Percentiles rank a stretch among this genome's conserved stretches.
These are phyloP conservation scores for Leishmania tarentolae DNA, from an alignment of 208 protist genomes.

Conservation along the genomic window DNA sequence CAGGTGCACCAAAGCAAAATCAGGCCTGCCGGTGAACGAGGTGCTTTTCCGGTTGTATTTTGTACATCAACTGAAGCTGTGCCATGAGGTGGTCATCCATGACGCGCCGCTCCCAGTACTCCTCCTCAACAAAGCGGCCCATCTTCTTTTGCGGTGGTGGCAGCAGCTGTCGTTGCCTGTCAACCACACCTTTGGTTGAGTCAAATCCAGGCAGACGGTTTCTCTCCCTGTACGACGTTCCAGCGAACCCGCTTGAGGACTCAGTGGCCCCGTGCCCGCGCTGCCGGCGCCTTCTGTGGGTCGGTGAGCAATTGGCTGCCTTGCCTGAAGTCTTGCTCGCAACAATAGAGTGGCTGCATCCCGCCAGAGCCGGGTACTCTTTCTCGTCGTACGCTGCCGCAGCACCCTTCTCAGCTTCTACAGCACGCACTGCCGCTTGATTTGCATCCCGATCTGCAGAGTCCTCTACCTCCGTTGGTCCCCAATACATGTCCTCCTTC, in stretches of 20 bases:
- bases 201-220: not conserved
- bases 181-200: not conserved
- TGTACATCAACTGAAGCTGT: constrained; percentile 32
- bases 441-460: not conserved
- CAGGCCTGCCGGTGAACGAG: not conserved
- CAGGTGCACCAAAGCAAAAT: not conserved
- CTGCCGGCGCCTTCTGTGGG: not conserved
- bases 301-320: not conserved
- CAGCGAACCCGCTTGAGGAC: too few relatives aligned
- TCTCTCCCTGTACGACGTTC: not conserved
- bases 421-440: not conserved
- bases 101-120: constrained; percentile 37
- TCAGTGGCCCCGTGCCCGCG: not conserved
- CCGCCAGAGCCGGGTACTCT: not conserved
- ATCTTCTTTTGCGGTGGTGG: constrained; percentile 31
- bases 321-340: not conserved
- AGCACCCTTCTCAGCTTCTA: not conserved
- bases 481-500: constrained; percentile 40
- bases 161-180: constrained; percentile 13
- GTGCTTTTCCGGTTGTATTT: not conserved
- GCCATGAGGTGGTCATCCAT: constrained; percentile 50
- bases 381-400: not conserved
- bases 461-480: constrained; percentile 1
- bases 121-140: constrained; percentile 46
- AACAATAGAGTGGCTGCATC: not conserved